Base-by-base conservation (phyloP, 352 stramenopile species). In the Aphanomyces euteiches region DNA sequence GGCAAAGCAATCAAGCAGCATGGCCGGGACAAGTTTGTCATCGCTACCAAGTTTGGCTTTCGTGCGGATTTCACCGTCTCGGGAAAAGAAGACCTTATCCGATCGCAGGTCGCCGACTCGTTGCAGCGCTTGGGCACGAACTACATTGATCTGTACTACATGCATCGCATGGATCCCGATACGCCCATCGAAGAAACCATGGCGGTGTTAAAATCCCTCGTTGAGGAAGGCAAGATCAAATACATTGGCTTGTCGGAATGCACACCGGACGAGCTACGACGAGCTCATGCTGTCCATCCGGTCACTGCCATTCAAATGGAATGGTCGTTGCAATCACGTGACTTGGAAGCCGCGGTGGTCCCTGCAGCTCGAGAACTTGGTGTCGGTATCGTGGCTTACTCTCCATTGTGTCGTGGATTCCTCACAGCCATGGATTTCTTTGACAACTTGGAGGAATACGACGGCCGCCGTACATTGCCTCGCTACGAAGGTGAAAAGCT, bases 121-220 rank as follows among this genome's bases (percentile, higher is more conserved):
- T 73, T 91, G 36, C 79, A 87, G 74, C 82, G 80, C 59, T 75
- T 90, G n/a, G 73, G 76, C 21, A 39, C 81, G 53, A 76, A 84
- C 45, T 89, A 87, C 56, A 80, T 91, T 2, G 84, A 90, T 58
- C 58, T 91, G 17, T 75, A 89, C 38, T 91, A 88, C 65, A 86
- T 79, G 70, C 84, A 91, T 73, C 82, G 84, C 40, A 72, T 80
- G 3, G 84, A 91, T 72, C 79, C 80, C 4, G 53, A 47, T 34
- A 89, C 80, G n/a, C 82, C 83, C 5, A 90, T 90, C 37, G 83
- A 90, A 73, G 85, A 92, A 72, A 89, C 74, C 10, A 77, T 91
- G 47, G 77, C 10, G 12, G 7, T 5, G 15, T 40, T 76, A 19
- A 76, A 76, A 47, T 53, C 36, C 7, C 59, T 76, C 21, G 45